Conservation (phyloP, 1,284 basidiomycete genomes). For the Porodaedalea pini region DNA sequence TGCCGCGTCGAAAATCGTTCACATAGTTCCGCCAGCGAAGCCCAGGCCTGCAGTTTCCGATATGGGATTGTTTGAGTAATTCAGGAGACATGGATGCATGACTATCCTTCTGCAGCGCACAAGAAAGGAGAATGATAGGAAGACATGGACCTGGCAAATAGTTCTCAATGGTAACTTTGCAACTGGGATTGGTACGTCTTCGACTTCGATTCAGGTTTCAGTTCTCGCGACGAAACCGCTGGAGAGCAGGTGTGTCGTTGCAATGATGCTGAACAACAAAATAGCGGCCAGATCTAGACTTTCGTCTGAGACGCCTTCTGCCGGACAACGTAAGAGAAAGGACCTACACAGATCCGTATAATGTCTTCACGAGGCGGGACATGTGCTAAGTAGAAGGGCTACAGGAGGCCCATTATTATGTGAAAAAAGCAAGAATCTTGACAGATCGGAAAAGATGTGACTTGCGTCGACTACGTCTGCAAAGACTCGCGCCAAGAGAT, state of each 20-base stretch:
- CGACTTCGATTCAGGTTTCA: neutral
- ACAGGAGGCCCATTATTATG: too few species aligned
- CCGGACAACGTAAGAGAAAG: neutral
- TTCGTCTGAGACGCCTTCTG: neutral
- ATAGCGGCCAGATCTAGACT: too few species aligned
- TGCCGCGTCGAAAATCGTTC: neutral
- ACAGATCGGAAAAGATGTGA: too few species aligned
- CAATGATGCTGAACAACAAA: neutral
- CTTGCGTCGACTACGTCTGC: too few species aligned
- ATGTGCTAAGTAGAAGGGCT: too few species aligned
- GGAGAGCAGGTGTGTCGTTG: neutral
- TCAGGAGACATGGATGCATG: too few species aligned
- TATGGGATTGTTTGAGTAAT: neutral
- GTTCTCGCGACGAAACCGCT: neutral
- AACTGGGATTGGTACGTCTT: neutral
- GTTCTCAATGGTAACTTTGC: neutral
- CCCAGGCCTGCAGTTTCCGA: neutral
- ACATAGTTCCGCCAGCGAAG: neutral
- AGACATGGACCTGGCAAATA: neutral
- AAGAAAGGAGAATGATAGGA: too few species aligned
- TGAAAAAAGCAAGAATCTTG: too few species aligned
- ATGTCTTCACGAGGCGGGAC: too few species aligned
- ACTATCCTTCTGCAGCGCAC: too few species aligned
- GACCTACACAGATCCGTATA: too few species aligned
- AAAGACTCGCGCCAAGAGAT: too few species aligned